Evolutionary conservation across 192 early-diverging fungal species (phyloP).

Genomic region (Diversispora eburnea): DNA sequence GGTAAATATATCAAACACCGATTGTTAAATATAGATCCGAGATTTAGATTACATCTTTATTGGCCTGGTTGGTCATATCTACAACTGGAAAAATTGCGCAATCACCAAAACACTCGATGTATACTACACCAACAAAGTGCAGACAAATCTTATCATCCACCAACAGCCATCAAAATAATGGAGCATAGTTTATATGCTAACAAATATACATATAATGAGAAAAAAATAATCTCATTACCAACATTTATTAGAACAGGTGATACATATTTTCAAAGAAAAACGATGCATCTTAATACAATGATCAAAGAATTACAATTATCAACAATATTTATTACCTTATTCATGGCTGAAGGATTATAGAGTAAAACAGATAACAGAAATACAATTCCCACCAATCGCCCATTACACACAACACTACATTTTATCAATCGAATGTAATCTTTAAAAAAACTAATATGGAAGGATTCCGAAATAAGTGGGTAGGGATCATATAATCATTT

Average conservation of each 20-base stretch:
- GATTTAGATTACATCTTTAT: no score
- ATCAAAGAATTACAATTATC: background rate
- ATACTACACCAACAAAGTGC: background rate
- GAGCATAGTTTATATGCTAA: background rate
- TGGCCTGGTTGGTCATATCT: no score
- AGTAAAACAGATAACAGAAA: background rate
- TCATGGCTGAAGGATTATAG: background rate
- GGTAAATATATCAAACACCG: no score
- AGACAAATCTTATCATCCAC: background rate
- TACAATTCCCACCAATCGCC: slow-evolving; percentile 5
- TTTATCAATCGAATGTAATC: background rate
- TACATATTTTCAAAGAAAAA: slow-evolving; percentile 14
- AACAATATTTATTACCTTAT: slow-evolving; percentile 10
- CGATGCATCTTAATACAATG: slow-evolving; percentile 11
- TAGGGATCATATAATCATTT: slow-evolving; percentile 1
- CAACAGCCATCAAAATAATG: background rate
- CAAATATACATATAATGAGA: background rate
- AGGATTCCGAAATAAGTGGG: background rate
- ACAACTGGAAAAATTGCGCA: no score
- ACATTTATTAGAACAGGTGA: slow-evolving; percentile 12
- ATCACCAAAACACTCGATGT: no score
- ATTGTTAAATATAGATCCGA: no score
- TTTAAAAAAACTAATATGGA: background rate
- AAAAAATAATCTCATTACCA: background rate
- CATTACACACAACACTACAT: slow-evolving; percentile 3